Percentiles rank a stretch among this genome's conserved stretches.
phyloP scores from a whole-genome alignment of 1,284 basidiomycete genomes.

The Coniophora puteana region DNA sequence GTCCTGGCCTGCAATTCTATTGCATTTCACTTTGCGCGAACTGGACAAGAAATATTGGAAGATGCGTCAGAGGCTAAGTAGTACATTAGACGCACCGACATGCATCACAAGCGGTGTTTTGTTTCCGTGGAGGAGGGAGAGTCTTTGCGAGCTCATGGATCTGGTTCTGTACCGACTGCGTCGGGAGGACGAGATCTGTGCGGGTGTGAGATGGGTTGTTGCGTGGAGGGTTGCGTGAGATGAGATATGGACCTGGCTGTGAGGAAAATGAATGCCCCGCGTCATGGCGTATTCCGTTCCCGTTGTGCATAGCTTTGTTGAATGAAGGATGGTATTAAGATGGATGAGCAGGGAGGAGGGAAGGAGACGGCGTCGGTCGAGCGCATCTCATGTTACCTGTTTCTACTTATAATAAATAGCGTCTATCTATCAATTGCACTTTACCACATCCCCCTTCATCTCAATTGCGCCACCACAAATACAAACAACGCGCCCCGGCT shows the following conservation, averaged over 20 bases:
- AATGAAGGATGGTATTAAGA: slow-evolving; percentile 16
- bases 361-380: slow-evolving; percentile 8
- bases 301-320: slow-evolving; percentile 36
- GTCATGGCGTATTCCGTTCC: slow-evolving; percentile 13
- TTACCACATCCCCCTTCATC: slow-evolving; percentile 27
- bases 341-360: slow-evolving; percentile 12
- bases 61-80: not conserved
- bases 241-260: slow-evolving; percentile 36
- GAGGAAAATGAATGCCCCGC: slow-evolving; percentile 29
- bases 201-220: slow-evolving; percentile 15
- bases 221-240: slow-evolving; percentile 5
- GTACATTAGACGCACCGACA: slow-evolving; percentile 54
- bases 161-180: slow-evolving; percentile 66
- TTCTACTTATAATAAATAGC: slow-evolving; percentile 26
- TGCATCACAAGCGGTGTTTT: slow-evolving; percentile 89
- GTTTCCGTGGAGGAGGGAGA: slow-evolving; percentile 74
- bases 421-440: slow-evolving; percentile 16
- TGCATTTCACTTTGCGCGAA: slow-evolving; percentile 80
- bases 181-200: slow-evolving; percentile 56
- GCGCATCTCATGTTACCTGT: not conserved
- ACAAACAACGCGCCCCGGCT: slow-evolving; percentile 14
- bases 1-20: slow-evolving; percentile 70
- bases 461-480: slow-evolving; percentile 12
- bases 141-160: slow-evolving; percentile 74
- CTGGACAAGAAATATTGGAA: slow-evolving; percentile 32